Base-by-base conservation (phyloP, 768 basidiomycete genomes). In the Dioszegia hungarica region DNA sequence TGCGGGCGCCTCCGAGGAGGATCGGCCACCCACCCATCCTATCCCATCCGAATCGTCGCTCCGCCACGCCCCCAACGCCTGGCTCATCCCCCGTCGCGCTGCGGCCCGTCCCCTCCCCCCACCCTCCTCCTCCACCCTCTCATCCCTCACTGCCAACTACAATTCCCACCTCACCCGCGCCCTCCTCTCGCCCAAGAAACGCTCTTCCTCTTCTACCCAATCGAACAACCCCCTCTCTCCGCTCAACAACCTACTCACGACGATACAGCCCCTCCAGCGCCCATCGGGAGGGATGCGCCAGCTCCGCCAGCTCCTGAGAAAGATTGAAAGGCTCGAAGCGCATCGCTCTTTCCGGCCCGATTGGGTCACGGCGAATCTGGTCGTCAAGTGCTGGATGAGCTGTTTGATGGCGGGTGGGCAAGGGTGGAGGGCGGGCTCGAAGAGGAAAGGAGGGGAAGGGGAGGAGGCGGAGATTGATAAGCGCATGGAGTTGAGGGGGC, bases 311-410 rank as follows among this genome's bases (percentile, higher is more conserved):
- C 73, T 79, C 28, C 78, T 83, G 51, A 70, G 78, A 33, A 59
- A 76, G 12, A 79, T 89, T 28, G 69, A 77, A 40, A 57, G 54
- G 46, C 44, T 63, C 73, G 45, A 67, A 47, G 41, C 27, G 34
- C 47, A 77, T 40, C 78, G 79, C 34, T 79, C 75, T 6, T 87
- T 89, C 67, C 67, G 68, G 11, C 82, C 85, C 9, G 87, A 90
- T 69, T 80, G 84, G 10, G 78, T 86, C 36, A 89, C 89, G 4
- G 77, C 82, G 54, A 89, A 90, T 65, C 82, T 89, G 44, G 49
- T 89, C 40, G 57, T 88, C 58, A 85, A 84, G 68, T 81, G 80
- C 8, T 77, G 85, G 60, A 72, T 90, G 56, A 71, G 74, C 17
- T 86, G 84, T 82, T 15, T 38, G 36, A 37, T 28, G 33, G 19